Conservation (phyloP, 495 filamentous ascomycete genomes). For the Bryoglossum gracile region DNA sequence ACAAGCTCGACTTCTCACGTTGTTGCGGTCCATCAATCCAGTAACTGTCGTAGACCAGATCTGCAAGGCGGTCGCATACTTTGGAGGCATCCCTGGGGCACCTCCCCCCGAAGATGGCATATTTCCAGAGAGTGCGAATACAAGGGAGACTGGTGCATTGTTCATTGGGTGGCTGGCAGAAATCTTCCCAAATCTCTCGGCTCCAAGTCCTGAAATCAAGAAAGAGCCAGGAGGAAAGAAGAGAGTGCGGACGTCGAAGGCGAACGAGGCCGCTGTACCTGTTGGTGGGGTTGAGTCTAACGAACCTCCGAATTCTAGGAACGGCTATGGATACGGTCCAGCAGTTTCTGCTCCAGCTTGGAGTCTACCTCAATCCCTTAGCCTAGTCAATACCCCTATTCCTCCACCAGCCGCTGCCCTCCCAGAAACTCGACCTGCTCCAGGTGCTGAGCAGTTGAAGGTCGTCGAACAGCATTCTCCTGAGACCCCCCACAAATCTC, state of each 20-base stretch:
- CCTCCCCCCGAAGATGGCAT: conserved; percentile 42
- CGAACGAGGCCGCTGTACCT: background rate
- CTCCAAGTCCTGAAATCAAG: conserved; percentile 18
- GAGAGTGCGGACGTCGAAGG: conserved; percentile 20
- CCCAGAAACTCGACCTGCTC: conserved; percentile 4
- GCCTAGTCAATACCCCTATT: conserved; percentile 15
- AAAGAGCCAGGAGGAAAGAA: conserved; percentile 9
- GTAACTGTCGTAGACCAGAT: conserved; percentile 48
- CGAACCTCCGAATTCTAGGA: conserved; percentile 22
- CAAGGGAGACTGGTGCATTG: conserved; percentile 45
- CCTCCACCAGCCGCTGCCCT: conserved; percentile 6
- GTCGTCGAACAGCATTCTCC: conserved; percentile 5
- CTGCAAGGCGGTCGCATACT: conserved; percentile 50
- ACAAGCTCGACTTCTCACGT: conserved; percentile 46
- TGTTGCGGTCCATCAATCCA: conserved; percentile 44
- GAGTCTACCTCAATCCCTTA: conserved; percentile 21
- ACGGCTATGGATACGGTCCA: conserved; percentile 24
- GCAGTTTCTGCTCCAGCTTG: conserved; percentile 23
- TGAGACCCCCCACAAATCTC: conserved; percentile 7
- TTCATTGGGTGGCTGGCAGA: conserved; percentile 53
- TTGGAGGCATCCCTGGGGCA: conserved; percentile 49
- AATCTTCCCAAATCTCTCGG: conserved; percentile 42
- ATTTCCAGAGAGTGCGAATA: conserved; percentile 46
- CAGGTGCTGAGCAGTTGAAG: conserved; percentile 14
- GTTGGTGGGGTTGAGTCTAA: background rate